Conservation (phyloP, 2,329 filamentous ascomycete genomes). For the Ophiocordyceps camponoti-saundersi region DNA sequence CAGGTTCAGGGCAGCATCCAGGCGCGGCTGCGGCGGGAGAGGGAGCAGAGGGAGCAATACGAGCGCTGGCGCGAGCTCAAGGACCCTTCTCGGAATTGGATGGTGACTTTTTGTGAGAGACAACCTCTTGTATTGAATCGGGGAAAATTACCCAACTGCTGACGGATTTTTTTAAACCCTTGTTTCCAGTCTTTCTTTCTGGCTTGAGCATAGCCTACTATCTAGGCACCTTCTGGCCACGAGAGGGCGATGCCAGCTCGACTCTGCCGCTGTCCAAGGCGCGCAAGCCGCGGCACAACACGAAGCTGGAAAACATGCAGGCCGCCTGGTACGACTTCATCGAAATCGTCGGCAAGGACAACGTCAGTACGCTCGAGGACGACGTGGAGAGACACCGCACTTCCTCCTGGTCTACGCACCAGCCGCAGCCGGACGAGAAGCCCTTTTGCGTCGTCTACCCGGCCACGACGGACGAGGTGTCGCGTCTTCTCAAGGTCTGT, state of each 20-base stretch:
- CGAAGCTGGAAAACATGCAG: constrained; percentile 45
- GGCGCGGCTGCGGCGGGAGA: constrained; percentile 35
- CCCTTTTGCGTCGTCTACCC: constrained; percentile 65
- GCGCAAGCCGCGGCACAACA: constrained; percentile 36
- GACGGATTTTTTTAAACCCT: no score
- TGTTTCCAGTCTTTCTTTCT: constrained; percentile 20
- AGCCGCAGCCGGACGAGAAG: constrained; percentile 26
- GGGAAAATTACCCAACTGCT: background rate
- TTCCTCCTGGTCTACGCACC: constrained; percentile 47
- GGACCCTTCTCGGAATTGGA: constrained; percentile 28
- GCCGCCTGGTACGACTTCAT: constrained; percentile 55
- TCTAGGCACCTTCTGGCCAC: constrained; percentile 37
- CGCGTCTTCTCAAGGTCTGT: constrained; percentile 77
- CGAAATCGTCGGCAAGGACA: constrained; percentile 43
- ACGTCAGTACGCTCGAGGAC: constrained; percentile 41
- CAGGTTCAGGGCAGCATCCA: constrained; percentile 43
- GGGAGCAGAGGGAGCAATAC: constrained; percentile 33
- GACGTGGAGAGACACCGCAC: constrained; percentile 40
- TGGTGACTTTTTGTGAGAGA: constrained; percentile 36
- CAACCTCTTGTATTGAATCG: background rate
- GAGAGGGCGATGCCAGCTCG: constrained; percentile 32
- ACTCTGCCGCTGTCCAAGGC: constrained; percentile 40
- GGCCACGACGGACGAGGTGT: constrained; percentile 62
- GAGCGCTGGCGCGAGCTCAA: constrained; percentile 22
- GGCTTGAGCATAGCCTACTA: constrained; percentile 37